Conservation (phyloP, 495 filamentous ascomycete species). For the Cercophora scortea region DNA sequence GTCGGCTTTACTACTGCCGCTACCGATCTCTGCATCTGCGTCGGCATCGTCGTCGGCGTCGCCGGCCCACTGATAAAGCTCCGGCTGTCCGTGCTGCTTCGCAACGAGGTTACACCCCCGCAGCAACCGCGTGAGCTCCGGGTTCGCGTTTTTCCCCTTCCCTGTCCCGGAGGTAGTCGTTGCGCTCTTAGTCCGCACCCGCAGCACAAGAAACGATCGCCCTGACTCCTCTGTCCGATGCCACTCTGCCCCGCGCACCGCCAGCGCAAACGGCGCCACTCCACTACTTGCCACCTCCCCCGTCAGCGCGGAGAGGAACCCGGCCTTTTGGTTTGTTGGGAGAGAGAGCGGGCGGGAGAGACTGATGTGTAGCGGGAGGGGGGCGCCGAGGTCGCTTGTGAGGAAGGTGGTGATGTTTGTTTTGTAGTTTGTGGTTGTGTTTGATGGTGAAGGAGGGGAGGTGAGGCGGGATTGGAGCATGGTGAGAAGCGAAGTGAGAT, state of each 20-base stretch:
- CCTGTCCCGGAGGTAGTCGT: slow-evolving; percentile 10
- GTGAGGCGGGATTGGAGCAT: slow-evolving; percentile 16
- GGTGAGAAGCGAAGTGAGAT: slow-evolving; percentile 46
- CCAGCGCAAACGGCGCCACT: slow-evolving; percentile 30
- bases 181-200: slow-evolving; percentile 24
- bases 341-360: slow-evolving; percentile 70
- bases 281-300: slow-evolving; percentile 13
- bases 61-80: slow-evolving; percentile 50
- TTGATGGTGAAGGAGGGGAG: too few species aligned
- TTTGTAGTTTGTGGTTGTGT: too few species aligned
- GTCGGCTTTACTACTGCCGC: slow-evolving; percentile 11
- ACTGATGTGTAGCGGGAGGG: slow-evolving; percentile 84
- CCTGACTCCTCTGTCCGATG: slow-evolving; percentile 52
- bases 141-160: slow-evolving; percentile 11
- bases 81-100: slow-evolving; percentile 54
- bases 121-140: slow-evolving; percentile 58
- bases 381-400: slow-evolving; percentile 64
- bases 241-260: slow-evolving; percentile 26
- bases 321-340: slow-evolving; percentile 53
- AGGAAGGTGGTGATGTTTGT: slow-evolving; percentile 53
- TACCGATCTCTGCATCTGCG: slow-evolving; percentile 12
- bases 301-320: slow-evolving; percentile 46
- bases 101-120: slow-evolving; percentile 55
- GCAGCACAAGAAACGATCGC: slow-evolving; percentile 81
- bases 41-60: slow-evolving; percentile 19